phyloP scores from a whole-genome alignment of 2,329 filamentous ascomycete species.

The Fusarium miscanthi region DNA sequence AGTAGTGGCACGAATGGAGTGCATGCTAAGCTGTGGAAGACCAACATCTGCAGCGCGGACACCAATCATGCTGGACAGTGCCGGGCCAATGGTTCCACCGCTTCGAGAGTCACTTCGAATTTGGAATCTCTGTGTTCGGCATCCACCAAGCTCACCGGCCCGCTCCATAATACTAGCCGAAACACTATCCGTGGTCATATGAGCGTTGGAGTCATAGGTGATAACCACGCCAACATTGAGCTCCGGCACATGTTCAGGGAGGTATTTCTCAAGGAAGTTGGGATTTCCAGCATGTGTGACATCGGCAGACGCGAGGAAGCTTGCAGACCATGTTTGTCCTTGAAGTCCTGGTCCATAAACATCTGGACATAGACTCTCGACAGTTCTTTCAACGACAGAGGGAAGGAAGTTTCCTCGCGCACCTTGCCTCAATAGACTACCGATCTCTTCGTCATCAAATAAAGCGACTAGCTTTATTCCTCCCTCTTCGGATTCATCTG shows the following conservation, averaged over 20 bases:
- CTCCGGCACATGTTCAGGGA: constrained; percentile 85
- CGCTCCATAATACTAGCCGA: constrained; percentile 83
- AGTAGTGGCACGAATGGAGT: constrained; percentile 89
- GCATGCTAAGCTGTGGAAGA: constrained; percentile 93
- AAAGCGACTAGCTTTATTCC: constrained; percentile 91
- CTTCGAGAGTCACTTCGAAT: constrained; percentile 91
- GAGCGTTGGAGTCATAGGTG: constrained; percentile 85
- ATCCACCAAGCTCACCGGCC: constrained; percentile 78
- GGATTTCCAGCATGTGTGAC: constrained; percentile 95
- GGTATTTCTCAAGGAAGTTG: constrained; percentile 87
- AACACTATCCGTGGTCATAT: constrained; percentile 95
- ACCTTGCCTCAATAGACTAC: constrained; percentile 88
- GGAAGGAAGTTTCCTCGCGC: constrained; percentile 91
- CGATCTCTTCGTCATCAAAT: constrained; percentile 98
- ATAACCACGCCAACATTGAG: constrained; percentile 90
- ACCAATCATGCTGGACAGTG: constrained; percentile 83
- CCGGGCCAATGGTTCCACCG: constrained; percentile 95
- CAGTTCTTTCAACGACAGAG: constrained; percentile 80
- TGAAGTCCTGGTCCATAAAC: constrained; percentile 70
- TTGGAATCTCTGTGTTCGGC: constrained; percentile 87
- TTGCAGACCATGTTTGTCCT: constrained; percentile 76
- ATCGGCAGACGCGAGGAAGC: constrained; percentile 86
- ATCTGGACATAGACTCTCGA: constrained; percentile 72
- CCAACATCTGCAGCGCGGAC: constrained; percentile 88
- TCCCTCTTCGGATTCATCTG: constrained; percentile 66